These are phyloP conservation scores for Brassica napus DNA, from an alignment of 345 rosid species.

Conservation along the genomic window Da-Ae NC_063435.1:23732001-23732500, in stretches of 20 bases:
- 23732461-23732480: conserved; percentile 47
- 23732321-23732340: conserved; percentile 41
- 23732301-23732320: neutral
- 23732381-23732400: conserved; percentile 48
- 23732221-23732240: neutral
- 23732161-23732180: neutral
- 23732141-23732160: neutral
- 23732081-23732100: conserved; percentile 26
- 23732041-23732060: conserved; percentile 11
- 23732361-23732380: conserved; percentile 44
- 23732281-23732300: neutral
- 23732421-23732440: conserved; percentile 40
- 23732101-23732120: conserved; percentile 24
- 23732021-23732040: neutral
- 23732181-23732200: neutral
- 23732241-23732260: neutral
- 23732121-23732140: neutral
- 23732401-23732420: neutral
- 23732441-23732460: conserved; percentile 56
- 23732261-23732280: neutral
- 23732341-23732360: conserved; percentile 48
- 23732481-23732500: conserved; percentile 45
- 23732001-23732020: conserved; percentile 9
- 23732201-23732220: too few relatives aligned
- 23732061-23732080: conserved; percentile 25